phyloP scores from a whole-genome alignment of 2,329 filamentous ascomycete species.

The Venturia pyrina region DNA sequence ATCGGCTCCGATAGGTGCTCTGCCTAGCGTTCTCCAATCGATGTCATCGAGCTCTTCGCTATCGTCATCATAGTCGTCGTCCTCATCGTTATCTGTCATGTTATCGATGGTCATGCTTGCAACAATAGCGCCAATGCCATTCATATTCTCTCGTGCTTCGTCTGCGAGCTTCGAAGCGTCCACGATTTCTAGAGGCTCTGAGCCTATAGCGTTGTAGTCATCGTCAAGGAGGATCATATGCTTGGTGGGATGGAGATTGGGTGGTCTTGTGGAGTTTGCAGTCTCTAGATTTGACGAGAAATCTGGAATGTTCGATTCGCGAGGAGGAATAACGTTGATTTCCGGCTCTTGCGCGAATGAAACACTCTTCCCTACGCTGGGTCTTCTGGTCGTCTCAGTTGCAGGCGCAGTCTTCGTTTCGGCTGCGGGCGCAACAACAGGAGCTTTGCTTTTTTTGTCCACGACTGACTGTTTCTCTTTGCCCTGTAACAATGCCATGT shows the following conservation, averaged over 20 bases:
- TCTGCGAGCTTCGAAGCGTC: background rate
- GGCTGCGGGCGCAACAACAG: background rate
- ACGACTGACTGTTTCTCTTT: background rate
- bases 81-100: constrained; percentile 34
- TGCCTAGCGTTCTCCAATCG: constrained; percentile 20
- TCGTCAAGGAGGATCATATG: constrained; percentile 10
- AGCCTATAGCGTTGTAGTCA: constrained; percentile 9
- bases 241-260: constrained; percentile 7
- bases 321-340: background rate
- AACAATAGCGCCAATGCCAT: constrained; percentile 83
- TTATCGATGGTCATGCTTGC: constrained; percentile 83
- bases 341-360: constrained; percentile 3
- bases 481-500: background rate
- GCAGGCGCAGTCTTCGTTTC: background rate
- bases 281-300: background rate
- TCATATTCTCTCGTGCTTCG: constrained; percentile 33
- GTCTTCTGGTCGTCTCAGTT: background rate
- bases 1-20: constrained; percentile 2
- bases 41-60: constrained; percentile 34
- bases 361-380: background rate
- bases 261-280: background rate
- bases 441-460: background rate
- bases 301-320: background rate
- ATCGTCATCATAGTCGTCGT: constrained; percentile 41
- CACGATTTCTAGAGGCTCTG: constrained; percentile 9